Conservation (phyloP, 2,329 filamentous ascomycete species). For the Penicillium decumbens region DNA sequence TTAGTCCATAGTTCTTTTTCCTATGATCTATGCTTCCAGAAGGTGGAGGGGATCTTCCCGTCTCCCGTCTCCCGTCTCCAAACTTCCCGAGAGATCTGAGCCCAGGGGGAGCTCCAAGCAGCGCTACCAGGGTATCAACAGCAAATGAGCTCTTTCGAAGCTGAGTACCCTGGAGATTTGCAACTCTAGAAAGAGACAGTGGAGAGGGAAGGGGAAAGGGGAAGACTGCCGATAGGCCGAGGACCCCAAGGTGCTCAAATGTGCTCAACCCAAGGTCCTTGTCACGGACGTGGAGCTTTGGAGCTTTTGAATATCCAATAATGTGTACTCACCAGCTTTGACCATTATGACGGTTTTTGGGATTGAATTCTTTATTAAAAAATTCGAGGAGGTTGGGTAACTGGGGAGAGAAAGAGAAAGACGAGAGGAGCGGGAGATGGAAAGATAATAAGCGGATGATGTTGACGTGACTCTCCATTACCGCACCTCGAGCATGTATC, state of each 20-base stretch:
- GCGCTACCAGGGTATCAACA: background rate
- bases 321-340: slow-evolving; percentile 75
- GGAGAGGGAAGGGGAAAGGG: slow-evolving; percentile 7
- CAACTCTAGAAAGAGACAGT: background rate
- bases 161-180: slow-evolving; percentile 2
- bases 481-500: background rate
- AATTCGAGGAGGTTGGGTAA: slow-evolving; percentile 7
- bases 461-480: slow-evolving; percentile 22
- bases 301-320: slow-evolving; percentile 13
- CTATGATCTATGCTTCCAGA: slow-evolving; percentile 6
- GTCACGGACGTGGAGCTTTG: slow-evolving; percentile 27
- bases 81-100: background rate
- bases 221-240: slow-evolving; percentile 28
- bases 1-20: slow-evolving; percentile 6
- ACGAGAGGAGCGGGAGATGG: slow-evolving; percentile 14
- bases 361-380: slow-evolving; percentile 12
- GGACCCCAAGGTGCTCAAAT: slow-evolving; percentile 42
- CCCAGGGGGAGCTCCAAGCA: background rate
- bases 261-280: slow-evolving; percentile 39
- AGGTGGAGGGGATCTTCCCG: slow-evolving; percentile 3
- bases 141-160: slow-evolving; percentile 5
- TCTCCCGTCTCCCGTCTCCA: background rate
- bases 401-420: slow-evolving; percentile 10
- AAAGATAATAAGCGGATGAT: slow-evolving; percentile 25
- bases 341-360: slow-evolving; percentile 76